These are phyloP conservation scores for Suhomyces bribrorum DNA, from an alignment of 1,139 yeast species.

Conservation along the genomic window DNA sequence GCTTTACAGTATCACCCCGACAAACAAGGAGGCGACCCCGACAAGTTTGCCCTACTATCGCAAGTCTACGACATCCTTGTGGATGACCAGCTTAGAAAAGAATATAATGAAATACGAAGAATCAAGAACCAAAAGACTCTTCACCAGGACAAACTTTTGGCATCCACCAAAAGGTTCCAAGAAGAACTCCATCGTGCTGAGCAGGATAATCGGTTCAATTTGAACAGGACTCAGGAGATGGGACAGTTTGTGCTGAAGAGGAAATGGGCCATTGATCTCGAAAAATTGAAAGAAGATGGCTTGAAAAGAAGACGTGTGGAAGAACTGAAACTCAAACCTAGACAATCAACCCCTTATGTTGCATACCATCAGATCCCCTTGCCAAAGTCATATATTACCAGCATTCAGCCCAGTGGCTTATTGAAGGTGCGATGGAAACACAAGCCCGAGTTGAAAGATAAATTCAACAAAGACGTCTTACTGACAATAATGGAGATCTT, in stretches of 20 bases:
- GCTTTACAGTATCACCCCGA: slow-evolving; percentile 44
- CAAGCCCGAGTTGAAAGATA: slow-evolving; percentile 34
- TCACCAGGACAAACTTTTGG: slow-evolving; percentile 22
- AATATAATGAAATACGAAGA: slow-evolving; percentile 38
- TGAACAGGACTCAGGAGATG: slow-evolving; percentile 7
- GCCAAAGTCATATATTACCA: slow-evolving; percentile 5
- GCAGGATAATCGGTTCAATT: slow-evolving; percentile 11
- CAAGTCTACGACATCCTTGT: slow-evolving; percentile 44
- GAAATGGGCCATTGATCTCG: slow-evolving; percentile 24
- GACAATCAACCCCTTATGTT: slow-evolving; percentile 15
- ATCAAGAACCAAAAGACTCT: slow-evolving; percentile 16
- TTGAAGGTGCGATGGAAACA: slow-evolving; percentile 46
- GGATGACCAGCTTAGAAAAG: slow-evolving; percentile 26
- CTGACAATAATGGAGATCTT: slow-evolving; percentile 46
- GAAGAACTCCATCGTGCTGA: slow-evolving; percentile 37
- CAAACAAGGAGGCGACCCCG: slow-evolving; percentile 41
- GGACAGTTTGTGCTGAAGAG: slow-evolving; percentile 8
- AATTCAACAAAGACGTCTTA: slow-evolving; percentile 35
- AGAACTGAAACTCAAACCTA: slow-evolving; percentile 17
- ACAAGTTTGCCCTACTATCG: slow-evolving; percentile 40
- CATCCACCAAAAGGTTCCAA: slow-evolving; percentile 33
- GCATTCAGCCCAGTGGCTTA: background rate
- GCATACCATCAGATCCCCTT: slow-evolving; percentile 23
- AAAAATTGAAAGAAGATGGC: slow-evolving; percentile 34
- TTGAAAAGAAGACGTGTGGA: slow-evolving; percentile 25